phyloP scores from a whole-genome alignment of 139 green algal species.

The Chlamydomonas schloesseri region DNA sequence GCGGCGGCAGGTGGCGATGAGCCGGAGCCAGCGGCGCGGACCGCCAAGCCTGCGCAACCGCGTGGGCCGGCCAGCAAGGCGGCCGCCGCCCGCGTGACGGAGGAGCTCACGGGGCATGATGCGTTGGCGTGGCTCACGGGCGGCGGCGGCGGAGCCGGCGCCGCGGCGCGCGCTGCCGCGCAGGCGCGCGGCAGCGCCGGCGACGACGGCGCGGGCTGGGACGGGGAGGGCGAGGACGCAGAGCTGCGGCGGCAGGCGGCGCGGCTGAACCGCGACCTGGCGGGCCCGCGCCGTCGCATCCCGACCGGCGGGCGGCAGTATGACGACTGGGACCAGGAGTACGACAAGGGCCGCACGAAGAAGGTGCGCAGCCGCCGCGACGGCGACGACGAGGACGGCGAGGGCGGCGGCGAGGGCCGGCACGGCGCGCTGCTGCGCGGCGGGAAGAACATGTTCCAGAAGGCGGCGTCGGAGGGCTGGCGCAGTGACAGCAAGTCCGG shows the following conservation, averaged over 20 bases:
- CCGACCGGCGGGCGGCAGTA: constrained; percentile 27
- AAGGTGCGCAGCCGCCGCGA: constrained; percentile 62
- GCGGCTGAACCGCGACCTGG: neutral
- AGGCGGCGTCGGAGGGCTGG: constrained; percentile 18
- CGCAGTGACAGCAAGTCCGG: constrained; percentile 34
- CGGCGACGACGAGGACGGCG: constrained; percentile 31
- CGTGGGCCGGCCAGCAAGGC: neutral
- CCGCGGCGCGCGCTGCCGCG: no score
- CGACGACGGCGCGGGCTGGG: neutral
- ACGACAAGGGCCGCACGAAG: constrained; percentile 70
- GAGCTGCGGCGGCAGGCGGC: constrained; percentile 8
- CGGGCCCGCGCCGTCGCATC: neutral
- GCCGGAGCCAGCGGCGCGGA: no score
- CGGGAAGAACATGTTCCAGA: constrained; percentile 31
- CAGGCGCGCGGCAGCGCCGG: neutral
- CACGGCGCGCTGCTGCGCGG: neutral
- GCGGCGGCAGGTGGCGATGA: neutral
- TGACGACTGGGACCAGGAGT: constrained; percentile 76
- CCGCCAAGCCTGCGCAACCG: neutral
- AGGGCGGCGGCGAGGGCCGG: constrained; percentile 28
- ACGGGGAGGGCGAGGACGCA: neutral
- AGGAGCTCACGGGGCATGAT: neutral
- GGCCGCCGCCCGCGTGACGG: constrained; percentile 1
- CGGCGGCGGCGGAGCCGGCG: neutral
- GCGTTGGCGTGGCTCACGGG: neutral